A percentile compares a stretch with the other conserved stretches of the same genome.
These are phyloP conservation scores for Alternaria postmessia DNA, from an alignment of 2,329 filamentous ascomycete genomes.

Conservation along the genomic window DNA sequence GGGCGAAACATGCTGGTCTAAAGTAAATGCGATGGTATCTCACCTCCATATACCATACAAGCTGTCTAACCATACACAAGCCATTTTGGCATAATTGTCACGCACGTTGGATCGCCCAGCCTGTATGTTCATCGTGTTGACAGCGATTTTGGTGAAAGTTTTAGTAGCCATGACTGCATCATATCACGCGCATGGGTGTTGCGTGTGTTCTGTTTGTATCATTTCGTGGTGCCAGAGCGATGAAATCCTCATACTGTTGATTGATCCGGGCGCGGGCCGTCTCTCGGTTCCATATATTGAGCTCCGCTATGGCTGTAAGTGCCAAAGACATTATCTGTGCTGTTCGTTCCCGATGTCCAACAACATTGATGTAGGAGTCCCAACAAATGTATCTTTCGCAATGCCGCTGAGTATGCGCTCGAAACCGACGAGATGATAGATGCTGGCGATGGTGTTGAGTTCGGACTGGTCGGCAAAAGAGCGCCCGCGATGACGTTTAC, in stretches of 20 bases:
- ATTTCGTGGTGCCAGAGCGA: background rate
- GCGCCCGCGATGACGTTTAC: slow-evolving; percentile 35
- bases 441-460: slow-evolving; percentile 1
- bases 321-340: background rate
- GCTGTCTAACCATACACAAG: too few relatives aligned
- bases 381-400: background rate
- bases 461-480: slow-evolving; percentile 15
- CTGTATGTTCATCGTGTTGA: too few relatives aligned
- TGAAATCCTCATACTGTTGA: background rate
- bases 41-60: too few relatives aligned
- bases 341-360: background rate
- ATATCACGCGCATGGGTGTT: background rate
- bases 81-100: too few relatives aligned
- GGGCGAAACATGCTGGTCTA: too few relatives aligned
- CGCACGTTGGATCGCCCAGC: too few relatives aligned
- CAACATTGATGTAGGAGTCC: background rate
- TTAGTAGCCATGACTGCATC: background rate
- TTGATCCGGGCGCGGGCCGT: background rate
- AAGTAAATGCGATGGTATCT: too few relatives aligned
- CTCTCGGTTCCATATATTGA: background rate
- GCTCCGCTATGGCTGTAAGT: background rate
- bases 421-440: background rate
- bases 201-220: background rate
- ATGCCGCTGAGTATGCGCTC: background rate
- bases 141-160: too few relatives aligned